Evolutionary conservation across 1,284 basidiomycete genomes (phyloP).

Genomic region (Phenoliferia sp.): DNA sequence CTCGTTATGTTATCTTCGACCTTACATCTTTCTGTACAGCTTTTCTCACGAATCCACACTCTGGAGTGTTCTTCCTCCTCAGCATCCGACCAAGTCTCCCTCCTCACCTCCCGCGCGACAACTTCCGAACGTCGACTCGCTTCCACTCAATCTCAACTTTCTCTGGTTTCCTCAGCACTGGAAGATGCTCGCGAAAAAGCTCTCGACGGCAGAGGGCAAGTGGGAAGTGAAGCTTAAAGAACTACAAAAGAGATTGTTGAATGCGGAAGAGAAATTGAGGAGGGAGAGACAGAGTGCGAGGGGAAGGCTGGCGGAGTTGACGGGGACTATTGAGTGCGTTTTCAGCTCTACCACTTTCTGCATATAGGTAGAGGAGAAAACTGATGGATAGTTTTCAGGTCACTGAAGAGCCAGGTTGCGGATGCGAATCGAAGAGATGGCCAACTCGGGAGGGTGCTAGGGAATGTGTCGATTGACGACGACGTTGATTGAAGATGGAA

Average conservation of each 20-base stretch:
- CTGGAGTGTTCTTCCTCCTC: not conserved
- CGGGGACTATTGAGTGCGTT: slow-evolving; percentile 33
- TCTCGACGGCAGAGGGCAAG: slow-evolving; percentile 64
- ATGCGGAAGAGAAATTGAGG: slow-evolving; percentile 90
- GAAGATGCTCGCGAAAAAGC: slow-evolving; percentile 64
- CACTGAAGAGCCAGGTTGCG: slow-evolving; percentile 7
- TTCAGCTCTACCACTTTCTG: not conserved
- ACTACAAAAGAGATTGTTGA: slow-evolving; percentile 74
- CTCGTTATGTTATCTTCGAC: too few relatives aligned
- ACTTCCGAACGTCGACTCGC: slow-evolving; percentile 76
- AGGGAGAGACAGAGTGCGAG: slow-evolving; percentile 90
- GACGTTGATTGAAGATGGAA: too few relatives aligned
- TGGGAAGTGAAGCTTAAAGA: slow-evolving; percentile 92
- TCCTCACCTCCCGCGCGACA: slow-evolving; percentile 65
- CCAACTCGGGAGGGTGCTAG: slow-evolving; percentile 15
- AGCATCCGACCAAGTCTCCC: slow-evolving; percentile 47
- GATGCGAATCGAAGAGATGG: slow-evolving; percentile 6
- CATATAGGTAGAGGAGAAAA: not conserved
- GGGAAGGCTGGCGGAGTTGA: slow-evolving; percentile 57
- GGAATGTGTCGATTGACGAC: not conserved
- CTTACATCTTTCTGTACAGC: not conserved
- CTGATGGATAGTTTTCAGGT: not conserved
- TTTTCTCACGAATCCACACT: not conserved
- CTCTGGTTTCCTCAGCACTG: slow-evolving; percentile 75
- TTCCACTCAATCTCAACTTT: slow-evolving; percentile 75